These are phyloP conservation scores for Aspergillus floridensis DNA, from an alignment of 2,329 filamentous ascomycete genomes.

Conservation along the genomic window DNA sequence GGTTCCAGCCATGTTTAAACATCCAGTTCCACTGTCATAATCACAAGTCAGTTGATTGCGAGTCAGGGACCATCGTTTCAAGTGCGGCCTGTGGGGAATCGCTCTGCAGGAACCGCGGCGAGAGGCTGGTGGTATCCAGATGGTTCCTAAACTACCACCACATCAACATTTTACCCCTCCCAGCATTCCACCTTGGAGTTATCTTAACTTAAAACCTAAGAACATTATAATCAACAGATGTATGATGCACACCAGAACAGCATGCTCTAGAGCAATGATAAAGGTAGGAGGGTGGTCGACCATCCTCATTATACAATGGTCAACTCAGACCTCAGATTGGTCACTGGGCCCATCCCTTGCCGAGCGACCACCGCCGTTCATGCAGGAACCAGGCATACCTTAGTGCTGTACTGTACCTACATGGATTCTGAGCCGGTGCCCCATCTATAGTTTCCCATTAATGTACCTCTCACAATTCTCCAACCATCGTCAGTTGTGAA, in stretches of 20 bases:
- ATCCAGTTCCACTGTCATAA: neutral
- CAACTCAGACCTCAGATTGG: conserved; percentile 1
- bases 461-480: neutral
- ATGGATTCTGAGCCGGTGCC: neutral
- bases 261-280: neutral
- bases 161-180: neutral
- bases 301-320: neutral
- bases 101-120: conserved; percentile 4
- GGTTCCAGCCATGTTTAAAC: neutral
- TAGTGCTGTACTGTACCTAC: neutral
- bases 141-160: neutral
- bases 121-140: neutral
- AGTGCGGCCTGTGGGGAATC: neutral
- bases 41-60: neutral
- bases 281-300: neutral
- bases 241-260: neutral
- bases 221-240: neutral
- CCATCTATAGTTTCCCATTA: neutral
- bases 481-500: neutral
- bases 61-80: neutral
- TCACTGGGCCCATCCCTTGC: conserved; percentile 1
- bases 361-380: neutral
- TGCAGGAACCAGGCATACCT: conserved; percentile 5
- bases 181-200: conserved; percentile 1
- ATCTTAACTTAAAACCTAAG: neutral